Evolutionary conservation across 169 alveolate species (phyloP).

Genomic region (Plasmodium fragile): DNA sequence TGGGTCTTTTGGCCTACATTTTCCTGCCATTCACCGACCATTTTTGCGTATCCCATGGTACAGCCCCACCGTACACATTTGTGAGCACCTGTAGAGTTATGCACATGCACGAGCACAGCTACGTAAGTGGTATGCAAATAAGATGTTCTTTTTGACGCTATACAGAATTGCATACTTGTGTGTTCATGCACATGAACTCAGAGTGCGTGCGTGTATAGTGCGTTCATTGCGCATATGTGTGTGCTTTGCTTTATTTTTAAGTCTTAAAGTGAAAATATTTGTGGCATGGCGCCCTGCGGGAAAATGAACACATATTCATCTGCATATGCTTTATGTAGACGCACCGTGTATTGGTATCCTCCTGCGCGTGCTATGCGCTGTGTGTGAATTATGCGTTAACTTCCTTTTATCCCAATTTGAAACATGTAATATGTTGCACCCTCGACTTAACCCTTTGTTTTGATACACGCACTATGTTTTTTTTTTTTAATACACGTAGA

Average conservation of each 20-base stretch:
- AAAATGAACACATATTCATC: slow-evolving; percentile 14
- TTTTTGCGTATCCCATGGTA: slow-evolving; percentile 4
- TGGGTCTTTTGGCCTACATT: background rate
- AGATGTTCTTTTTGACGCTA: background rate
- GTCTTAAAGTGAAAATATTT: slow-evolving; percentile 14
- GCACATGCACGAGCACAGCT: background rate
- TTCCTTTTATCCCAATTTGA: background rate
- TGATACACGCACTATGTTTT: background rate
- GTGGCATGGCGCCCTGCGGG: background rate
- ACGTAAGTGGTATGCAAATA: background rate
- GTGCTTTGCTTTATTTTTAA: slow-evolving; percentile 1
- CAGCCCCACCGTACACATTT: background rate
- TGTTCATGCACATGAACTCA: background rate
- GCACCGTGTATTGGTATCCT: background rate
- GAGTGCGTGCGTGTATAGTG: background rate
- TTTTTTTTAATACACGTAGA: background rate
- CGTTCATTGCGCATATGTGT: background rate
- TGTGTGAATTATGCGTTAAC: background rate
- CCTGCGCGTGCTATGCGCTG: background rate
- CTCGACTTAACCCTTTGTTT: background rate
- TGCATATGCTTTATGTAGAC: slow-evolving; percentile 14
- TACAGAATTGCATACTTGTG: slow-evolving; percentile 17
- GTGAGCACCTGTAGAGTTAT: background rate
- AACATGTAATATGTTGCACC: background rate
- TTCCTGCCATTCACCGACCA: background rate